Evolutionary conservation across 306 rosid genomes (phyloP).

Genomic region (Pachyrhizus erosus): DNA sequence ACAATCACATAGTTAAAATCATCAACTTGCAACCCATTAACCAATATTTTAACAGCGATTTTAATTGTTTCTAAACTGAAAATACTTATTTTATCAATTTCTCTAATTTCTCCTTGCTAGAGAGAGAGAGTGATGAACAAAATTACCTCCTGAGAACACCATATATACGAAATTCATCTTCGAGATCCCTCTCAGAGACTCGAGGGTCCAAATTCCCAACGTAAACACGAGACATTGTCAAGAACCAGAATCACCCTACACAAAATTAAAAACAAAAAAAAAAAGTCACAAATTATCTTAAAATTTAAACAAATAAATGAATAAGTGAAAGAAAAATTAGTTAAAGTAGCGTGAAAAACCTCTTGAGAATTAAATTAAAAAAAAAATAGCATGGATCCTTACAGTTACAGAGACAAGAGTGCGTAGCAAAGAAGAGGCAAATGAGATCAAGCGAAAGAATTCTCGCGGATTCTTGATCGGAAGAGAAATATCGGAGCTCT

Average conservation of each 20-base stretch:
- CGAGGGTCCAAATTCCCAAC: conserved; percentile 94
- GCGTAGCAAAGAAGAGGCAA: neutral
- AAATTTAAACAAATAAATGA: neutral
- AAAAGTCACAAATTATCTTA: neutral
- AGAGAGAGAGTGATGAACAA: neutral
- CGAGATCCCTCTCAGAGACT: conserved; percentile 87
- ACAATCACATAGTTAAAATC: neutral
- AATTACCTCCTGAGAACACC: conserved; percentile 90
- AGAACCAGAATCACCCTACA: conserved; percentile 42
- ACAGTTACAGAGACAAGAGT: neutral
- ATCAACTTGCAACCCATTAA: neutral
- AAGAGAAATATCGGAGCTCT: neutral
- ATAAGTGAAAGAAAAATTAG: neutral
- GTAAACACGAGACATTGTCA: conserved; percentile 80
- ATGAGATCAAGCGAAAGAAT: neutral
- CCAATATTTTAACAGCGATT: neutral
- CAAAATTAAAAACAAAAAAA: neutral
- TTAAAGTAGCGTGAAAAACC: neutral
- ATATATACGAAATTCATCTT: conserved; percentile 87
- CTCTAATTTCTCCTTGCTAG: neutral
- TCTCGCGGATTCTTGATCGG: neutral
- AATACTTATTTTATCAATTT: neutral
- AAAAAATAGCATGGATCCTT: neutral
- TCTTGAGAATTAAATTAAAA: neutral
- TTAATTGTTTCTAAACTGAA: neutral